Evolutionary conservation across 805 yeast species (phyloP).

Genomic region (Pichia scutulata): DNA sequence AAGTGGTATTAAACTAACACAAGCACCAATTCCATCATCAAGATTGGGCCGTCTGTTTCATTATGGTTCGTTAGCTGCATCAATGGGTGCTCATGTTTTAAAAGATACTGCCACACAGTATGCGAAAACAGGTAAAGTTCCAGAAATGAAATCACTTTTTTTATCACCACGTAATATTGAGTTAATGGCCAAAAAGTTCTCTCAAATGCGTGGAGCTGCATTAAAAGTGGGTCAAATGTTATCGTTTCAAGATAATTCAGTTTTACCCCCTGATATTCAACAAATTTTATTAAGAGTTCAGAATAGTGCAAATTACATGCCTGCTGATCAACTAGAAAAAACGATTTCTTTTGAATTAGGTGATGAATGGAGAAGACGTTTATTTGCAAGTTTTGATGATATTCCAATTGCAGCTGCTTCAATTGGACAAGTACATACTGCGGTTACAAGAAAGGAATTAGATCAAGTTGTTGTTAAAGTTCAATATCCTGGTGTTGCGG

Average conservation of each 20-base stretch:
- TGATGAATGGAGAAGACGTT: slow-evolving; percentile 59
- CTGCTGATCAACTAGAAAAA: slow-evolving; percentile 75
- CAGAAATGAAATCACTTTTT: slow-evolving; percentile 50
- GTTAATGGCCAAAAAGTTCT: slow-evolving; percentile 76
- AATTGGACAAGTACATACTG: slow-evolving; percentile 93
- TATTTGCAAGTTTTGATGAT: slow-evolving; percentile 70
- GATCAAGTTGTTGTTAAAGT: slow-evolving; percentile 87
- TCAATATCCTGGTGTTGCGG: slow-evolving; percentile 95
- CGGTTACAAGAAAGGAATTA: slow-evolving; percentile 51
- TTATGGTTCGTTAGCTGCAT: slow-evolving; percentile 88
- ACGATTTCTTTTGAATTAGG: slow-evolving; percentile 74
- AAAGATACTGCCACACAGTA: slow-evolving; percentile 66
- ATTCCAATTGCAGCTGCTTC: slow-evolving; percentile 96
- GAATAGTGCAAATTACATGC: slow-evolving; percentile 95
- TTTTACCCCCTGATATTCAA: slow-evolving; percentile 80
- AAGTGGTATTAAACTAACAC: slow-evolving; percentile 41
- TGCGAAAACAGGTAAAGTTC: slow-evolving; percentile 38
- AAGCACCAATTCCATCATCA: slow-evolving; percentile 76
- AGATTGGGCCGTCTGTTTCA: slow-evolving; percentile 86
- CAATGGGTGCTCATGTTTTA: slow-evolving; percentile 79
- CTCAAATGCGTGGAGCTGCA: slow-evolving; percentile 98
- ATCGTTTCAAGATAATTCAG: slow-evolving; percentile 85
- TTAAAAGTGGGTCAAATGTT: slow-evolving; percentile 94
- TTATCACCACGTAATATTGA: slow-evolving; percentile 81
- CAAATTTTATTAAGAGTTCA: slow-evolving; percentile 77